Conservation (phyloP, 805 yeast genomes). For the Monosporozyma aquatica region DNA sequence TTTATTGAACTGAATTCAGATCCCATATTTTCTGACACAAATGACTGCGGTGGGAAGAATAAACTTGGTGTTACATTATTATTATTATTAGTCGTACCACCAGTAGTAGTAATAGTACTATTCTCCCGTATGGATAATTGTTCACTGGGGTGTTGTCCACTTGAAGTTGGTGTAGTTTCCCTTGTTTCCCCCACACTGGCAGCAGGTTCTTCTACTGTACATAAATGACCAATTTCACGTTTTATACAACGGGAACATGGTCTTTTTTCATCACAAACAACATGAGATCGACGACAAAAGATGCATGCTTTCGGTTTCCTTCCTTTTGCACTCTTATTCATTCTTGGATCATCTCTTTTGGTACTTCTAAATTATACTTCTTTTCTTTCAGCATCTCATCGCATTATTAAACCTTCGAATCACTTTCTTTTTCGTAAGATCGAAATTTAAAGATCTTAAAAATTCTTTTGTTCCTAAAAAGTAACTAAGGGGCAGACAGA, state of each 20-base stretch:
- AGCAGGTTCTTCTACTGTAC: constrained; percentile 50
- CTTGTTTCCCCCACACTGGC: too few species aligned
- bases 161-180: not conserved
- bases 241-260: constrained; percentile 72
- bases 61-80: not conserved
- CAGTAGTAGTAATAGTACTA: not conserved
- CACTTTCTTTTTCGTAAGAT: too few species aligned
- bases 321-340: too few species aligned
- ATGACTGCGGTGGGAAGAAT: constrained; percentile 40
- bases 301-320: constrained; percentile 60
- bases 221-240: constrained; percentile 79
- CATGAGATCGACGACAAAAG: constrained; percentile 85
- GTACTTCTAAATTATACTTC: too few species aligned
- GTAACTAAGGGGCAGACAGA: too few species aligned
- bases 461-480: not conserved
- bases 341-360: not conserved
- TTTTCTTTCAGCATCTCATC: too few species aligned
- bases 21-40: constrained; percentile 86
- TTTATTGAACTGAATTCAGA: constrained; percentile 84
- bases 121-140: not conserved
- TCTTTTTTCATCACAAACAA: constrained; percentile 78
- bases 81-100: not conserved
- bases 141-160: not conserved
- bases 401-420: too few species aligned
- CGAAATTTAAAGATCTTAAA: not conserved